These are phyloP conservation scores for Cadophora luteo-olivacea DNA, from an alignment of 2,329 filamentous ascomycete species.

Conservation along the genomic window DNA sequence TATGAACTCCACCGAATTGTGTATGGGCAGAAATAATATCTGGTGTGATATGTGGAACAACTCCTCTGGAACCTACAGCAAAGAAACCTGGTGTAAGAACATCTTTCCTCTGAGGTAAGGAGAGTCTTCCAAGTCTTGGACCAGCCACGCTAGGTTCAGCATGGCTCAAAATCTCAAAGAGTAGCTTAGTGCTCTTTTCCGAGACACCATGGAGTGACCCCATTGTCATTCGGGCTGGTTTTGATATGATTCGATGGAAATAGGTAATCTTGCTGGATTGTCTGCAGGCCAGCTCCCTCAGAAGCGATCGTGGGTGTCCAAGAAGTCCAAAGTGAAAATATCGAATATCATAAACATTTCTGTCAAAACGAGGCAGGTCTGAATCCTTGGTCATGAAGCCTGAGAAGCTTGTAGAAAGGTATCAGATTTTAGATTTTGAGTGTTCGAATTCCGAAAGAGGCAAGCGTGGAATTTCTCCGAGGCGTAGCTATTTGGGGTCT, in stretches of 20 bases:
- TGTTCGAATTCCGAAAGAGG: conserved; percentile 28
- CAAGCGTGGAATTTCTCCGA: not conserved
- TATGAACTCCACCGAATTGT: conserved; percentile 72
- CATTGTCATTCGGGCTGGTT: conserved; percentile 13
- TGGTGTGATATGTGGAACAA: conserved; percentile 85
- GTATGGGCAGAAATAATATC: conserved; percentile 76
- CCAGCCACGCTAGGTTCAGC: conserved; percentile 29
- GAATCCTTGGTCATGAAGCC: not conserved
- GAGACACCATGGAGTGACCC: conserved; percentile 21
- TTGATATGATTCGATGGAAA: not conserved
- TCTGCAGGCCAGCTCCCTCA: conserved; percentile 41
- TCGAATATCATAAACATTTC: conserved; percentile 27
- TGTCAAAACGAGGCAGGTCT: not conserved
- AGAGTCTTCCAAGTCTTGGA: conserved; percentile 51
- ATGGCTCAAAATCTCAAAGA: conserved; percentile 37
- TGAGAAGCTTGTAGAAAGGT: not conserved
- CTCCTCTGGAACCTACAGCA: conserved; percentile 80
- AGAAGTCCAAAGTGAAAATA: conserved; percentile 7
- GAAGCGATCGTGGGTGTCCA: conserved; percentile 28
- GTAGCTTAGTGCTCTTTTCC: conserved; percentile 24
- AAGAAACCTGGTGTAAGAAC: conserved; percentile 86
- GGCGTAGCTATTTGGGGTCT: conserved; percentile 16
- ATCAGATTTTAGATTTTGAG: conserved; percentile 11
- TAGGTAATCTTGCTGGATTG: conserved; percentile 29
- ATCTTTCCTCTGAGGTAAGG: conserved; percentile 64